Conservation (phyloP, 352 stramenopile species). For the Phytophthora aleatoria region DNA sequence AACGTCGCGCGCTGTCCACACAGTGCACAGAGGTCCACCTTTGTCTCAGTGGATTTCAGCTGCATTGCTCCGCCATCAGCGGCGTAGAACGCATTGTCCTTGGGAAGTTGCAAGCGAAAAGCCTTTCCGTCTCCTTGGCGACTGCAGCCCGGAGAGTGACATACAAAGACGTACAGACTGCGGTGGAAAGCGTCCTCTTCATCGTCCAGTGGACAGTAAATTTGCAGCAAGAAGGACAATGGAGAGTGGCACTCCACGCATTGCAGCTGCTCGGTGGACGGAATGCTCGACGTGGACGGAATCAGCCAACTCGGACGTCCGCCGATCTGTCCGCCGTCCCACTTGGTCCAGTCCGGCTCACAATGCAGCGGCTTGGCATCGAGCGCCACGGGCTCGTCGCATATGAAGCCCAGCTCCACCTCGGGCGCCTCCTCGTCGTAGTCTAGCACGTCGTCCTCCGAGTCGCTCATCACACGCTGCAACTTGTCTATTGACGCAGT, state of each 20-base stretch:
- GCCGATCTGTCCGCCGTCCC: slow-evolving; percentile 93
- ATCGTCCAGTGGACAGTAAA: slow-evolving; percentile 94
- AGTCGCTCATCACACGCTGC: slow-evolving; percentile 47
- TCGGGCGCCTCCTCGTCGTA: slow-evolving; percentile 43
- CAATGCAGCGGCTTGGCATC: slow-evolving; percentile 47
- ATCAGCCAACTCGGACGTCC: slow-evolving; percentile 90
- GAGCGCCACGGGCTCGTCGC: slow-evolving; percentile 32
- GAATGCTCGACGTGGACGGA: slow-evolving; percentile 39
- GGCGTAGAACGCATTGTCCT: slow-evolving; percentile 92
- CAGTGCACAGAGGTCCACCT: slow-evolving; percentile 48
- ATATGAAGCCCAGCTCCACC: slow-evolving; percentile 80
- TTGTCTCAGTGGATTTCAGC: slow-evolving; percentile 19
- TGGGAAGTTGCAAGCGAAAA: slow-evolving; percentile 88
- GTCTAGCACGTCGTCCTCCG: slow-evolving; percentile 48
- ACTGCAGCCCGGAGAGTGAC: slow-evolving; percentile 66
- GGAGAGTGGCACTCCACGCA: slow-evolving; percentile 54
- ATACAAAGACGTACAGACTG: slow-evolving; percentile 93
- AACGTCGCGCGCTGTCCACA: slow-evolving; percentile 69
- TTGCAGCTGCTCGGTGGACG: slow-evolving; percentile 46
- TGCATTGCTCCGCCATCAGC: slow-evolving; percentile 41
- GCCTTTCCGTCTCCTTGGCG: slow-evolving; percentile 66
- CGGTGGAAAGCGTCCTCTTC: slow-evolving; percentile 91
- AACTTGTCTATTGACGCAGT: not conserved
- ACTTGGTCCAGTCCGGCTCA: slow-evolving; percentile 80
- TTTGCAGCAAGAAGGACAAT: slow-evolving; percentile 88